phyloP scores from a whole-genome alignment of 495 filamentous ascomycete species.

The Elasticomyces elasticus region DNA sequence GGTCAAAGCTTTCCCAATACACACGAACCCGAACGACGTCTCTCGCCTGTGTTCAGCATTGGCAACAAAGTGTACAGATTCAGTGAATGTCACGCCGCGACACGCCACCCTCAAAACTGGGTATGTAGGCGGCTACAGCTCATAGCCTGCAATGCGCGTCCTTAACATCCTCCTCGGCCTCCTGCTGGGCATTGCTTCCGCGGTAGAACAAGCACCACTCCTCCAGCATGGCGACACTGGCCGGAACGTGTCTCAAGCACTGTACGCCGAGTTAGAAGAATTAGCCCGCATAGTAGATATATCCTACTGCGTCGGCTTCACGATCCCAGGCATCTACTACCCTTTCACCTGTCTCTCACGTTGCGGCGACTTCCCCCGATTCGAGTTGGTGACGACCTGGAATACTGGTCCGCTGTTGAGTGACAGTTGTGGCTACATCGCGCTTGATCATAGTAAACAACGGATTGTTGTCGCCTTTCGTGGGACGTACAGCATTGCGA shows the following conservation, averaged over 20 bases:
- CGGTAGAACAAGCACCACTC: conserved; percentile 11
- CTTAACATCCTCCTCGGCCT: no score
- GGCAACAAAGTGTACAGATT: no score
- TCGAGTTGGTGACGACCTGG: conserved; percentile 78
- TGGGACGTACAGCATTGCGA: conserved; percentile 85
- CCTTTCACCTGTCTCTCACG: conserved; percentile 80
- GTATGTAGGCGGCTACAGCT: background rate
- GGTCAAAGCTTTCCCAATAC: no score
- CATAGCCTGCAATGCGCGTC: no score
- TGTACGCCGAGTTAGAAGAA: conserved; percentile 79
- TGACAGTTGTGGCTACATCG: conserved; percentile 91
- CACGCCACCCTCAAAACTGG: no score
- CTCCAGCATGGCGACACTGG: conserved; percentile 6
- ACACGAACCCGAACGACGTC: no score
- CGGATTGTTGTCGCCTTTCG: conserved; percentile 86
- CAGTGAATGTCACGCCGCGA: no score
- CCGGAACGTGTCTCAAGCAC: conserved; percentile 45
- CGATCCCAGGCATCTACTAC: conserved; percentile 56
- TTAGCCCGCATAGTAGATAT: conserved; percentile 85
- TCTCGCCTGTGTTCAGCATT: no score
- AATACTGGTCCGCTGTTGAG: conserved; percentile 78
- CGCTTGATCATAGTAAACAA: conserved; percentile 57
- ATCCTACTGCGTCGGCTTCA: conserved; percentile 81
- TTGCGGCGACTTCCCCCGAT: conserved; percentile 67
- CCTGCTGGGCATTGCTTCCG: no score